Conservation (phyloP, 2,329 filamentous ascomycete genomes). For the Myrmaecium sp. region DNA sequence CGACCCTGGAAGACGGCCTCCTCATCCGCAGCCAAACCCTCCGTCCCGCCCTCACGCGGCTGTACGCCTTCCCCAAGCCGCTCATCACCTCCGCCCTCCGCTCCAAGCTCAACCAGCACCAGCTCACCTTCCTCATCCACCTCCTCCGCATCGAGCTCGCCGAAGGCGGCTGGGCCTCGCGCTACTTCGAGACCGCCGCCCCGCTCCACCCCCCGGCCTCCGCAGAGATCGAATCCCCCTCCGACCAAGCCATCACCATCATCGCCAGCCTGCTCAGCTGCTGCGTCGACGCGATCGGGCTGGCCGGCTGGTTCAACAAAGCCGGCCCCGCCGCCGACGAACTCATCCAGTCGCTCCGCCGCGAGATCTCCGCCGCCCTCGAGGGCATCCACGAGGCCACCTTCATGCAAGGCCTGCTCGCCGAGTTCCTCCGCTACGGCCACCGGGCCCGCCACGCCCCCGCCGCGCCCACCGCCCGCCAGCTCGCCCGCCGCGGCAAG, state of each 20-base stretch:
- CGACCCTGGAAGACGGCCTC: constrained; percentile 48
- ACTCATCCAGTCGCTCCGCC: constrained; percentile 46
- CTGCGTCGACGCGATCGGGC: constrained; percentile 59
- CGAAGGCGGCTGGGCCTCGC: constrained; percentile 58
- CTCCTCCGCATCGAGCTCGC: constrained; percentile 57
- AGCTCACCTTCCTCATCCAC: constrained; percentile 55
- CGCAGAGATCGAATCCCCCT: constrained; percentile 30
- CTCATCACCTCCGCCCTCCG: constrained; percentile 48
- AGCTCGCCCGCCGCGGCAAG: constrained; percentile 29
- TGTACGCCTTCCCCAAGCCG: constrained; percentile 43
- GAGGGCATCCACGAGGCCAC: constrained; percentile 55
- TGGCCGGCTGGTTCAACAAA: constrained; percentile 53
- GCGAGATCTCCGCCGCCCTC: constrained; percentile 53
- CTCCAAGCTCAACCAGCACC: constrained; percentile 44
- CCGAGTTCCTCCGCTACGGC: constrained; percentile 49
- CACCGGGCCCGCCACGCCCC: not conserved
- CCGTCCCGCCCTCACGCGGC: constrained; percentile 50
- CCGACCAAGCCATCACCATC: constrained; percentile 52
- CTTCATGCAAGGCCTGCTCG: constrained; percentile 45
- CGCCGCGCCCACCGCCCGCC: constrained; percentile 7
- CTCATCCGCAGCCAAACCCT: constrained; percentile 46
- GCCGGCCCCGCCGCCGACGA: constrained; percentile 41
- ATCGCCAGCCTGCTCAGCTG: constrained; percentile 56
- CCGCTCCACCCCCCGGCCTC: constrained; percentile 12
- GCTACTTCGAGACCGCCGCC: constrained; percentile 45